Base-by-base conservation (phyloP, 2,329 filamentous ascomycete genomes). In the Alternaria sp. region DNA sequence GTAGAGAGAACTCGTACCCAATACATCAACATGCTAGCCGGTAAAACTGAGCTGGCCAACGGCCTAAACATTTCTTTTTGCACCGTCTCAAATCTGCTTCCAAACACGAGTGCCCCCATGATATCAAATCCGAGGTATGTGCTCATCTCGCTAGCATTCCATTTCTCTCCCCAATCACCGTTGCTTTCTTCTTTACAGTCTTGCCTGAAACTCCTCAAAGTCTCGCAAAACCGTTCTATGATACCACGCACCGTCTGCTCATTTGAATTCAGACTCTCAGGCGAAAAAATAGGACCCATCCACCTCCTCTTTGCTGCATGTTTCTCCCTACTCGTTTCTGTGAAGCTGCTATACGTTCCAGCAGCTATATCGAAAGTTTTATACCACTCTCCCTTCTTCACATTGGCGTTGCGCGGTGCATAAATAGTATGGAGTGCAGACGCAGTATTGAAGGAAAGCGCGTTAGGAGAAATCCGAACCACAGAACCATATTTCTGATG, bases 301-400 rank as follows among this genome's bases (percentile, higher is more conserved):
- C 81, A 79, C 46, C 79, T 61, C 7, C 80, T 70, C 61, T 81
- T 82, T 2, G 78, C 70, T 4, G 78, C 78, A 68, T 82, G 80
- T 18, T 73, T 72, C 4, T 67, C 66, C 51, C 74, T 78, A 59
- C 82, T 78, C 6, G 78, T 81, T 18, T 76, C 69, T 14, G 72
- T 78, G 62, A 81, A 77, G 3, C 78, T 81, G 59, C 74, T 81
- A 63, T 75, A 75, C 26, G 76, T 68, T 51, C 77, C 73, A 12
- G 76, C 75, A 11, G 74, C 75, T 4, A 78, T 71, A 20, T 78
- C 76, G 61, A 83, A 81, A 4, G 81, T 79, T 26, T 75, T 75
- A 64, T 84, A 84, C 66, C 79, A 82, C 41, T 78, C 71, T 5
- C 79, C 77, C 60, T 84, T 84, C 41, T 79, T 75, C 16, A 83